Percentiles rank a stretch among this genome's conserved stretches.
These are phyloP conservation scores for Fusarium keratoplasticum DNA, from an alignment of 2,329 filamentous ascomycete genomes.

Conservation along the genomic window DNA sequence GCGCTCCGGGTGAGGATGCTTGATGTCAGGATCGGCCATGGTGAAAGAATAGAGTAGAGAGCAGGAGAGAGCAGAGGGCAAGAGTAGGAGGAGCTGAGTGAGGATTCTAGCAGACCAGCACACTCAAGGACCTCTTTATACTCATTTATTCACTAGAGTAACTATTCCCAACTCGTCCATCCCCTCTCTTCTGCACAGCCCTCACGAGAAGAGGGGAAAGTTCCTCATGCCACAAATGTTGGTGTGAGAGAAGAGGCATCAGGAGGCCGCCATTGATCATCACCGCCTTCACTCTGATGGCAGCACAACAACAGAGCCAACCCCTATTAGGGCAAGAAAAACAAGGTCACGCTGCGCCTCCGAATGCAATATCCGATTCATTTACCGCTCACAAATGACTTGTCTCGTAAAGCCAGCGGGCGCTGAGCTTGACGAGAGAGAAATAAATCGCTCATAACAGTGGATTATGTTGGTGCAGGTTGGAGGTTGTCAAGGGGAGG, in stretches of 20 bases:
- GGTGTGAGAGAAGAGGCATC: background rate
- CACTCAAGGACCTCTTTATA: conserved; percentile 24
- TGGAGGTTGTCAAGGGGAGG: conserved; percentile 19
- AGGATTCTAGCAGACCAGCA: conserved; percentile 9
- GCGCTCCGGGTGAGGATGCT: conserved; percentile 25
- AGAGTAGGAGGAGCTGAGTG: conserved; percentile 16
- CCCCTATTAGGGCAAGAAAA: conserved; percentile 2
- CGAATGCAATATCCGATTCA: conserved; percentile 21
- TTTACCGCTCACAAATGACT: background rate
- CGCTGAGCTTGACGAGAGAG: conserved; percentile 4
- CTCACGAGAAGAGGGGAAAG: conserved; percentile 7
- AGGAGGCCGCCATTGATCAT: conserved; percentile 4
- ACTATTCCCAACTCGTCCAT: conserved; percentile 26
- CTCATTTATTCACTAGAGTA: conserved; percentile 4
- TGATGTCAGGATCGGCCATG: conserved; percentile 32
- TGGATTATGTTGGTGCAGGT: conserved; percentile 4
- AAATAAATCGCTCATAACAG: conserved; percentile 33
- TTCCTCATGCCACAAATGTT: conserved; percentile 15
- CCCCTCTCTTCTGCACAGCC: conserved; percentile 11
- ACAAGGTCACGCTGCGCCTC: conserved; percentile 15
- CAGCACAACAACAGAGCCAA: background rate
- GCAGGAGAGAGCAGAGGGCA: background rate
- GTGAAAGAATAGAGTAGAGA: background rate
- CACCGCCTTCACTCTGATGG: background rate
- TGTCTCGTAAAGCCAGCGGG: conserved; percentile 15